Evolutionary conservation across 805 yeast species (phyloP).

Genomic region (Pichia exigua): DNA sequence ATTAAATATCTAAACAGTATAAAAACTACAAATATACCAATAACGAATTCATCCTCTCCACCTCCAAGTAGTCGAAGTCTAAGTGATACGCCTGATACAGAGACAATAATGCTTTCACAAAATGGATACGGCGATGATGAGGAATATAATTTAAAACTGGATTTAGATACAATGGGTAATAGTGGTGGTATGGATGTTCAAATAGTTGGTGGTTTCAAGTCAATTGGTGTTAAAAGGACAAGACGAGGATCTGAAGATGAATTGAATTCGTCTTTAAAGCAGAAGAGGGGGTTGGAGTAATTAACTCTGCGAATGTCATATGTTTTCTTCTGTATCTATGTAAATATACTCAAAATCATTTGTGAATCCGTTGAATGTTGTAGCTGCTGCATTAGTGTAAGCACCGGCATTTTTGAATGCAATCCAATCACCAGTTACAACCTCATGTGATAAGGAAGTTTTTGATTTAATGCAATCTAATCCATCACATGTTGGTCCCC

Average conservation of each 20-base stretch:
- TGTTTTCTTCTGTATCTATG: not conserved
- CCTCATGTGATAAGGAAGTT: slow-evolving; percentile 47
- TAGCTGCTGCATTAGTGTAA: slow-evolving; percentile 87
- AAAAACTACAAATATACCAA: not conserved
- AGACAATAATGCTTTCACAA: slow-evolving; percentile 16
- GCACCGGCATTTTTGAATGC: slow-evolving; percentile 83
- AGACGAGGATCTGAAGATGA: slow-evolving; percentile 11
- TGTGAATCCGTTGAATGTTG: slow-evolving; percentile 84
- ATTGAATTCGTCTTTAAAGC: not conserved
- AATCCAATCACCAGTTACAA: slow-evolving; percentile 87
- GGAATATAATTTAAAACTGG: slow-evolving; percentile 14
- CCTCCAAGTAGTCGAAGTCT: not conserved
- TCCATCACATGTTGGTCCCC: slow-evolving; percentile 99
- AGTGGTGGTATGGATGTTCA: slow-evolving; percentile 25
- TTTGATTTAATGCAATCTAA: slow-evolving; percentile 68
- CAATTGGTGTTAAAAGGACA: slow-evolving; percentile 18
- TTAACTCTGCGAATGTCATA: not conserved
- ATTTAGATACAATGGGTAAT: slow-evolving; percentile 2
- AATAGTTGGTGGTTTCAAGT: slow-evolving; percentile 16
- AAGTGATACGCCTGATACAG: not conserved
- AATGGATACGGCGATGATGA: slow-evolving; percentile 26
- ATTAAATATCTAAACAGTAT: not conserved
- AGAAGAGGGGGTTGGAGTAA: not conserved
- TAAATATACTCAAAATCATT: slow-evolving; percentile 49
- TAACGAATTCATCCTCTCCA: not conserved